Conservation (phyloP, 768 basidiomycete genomes). For the Myochromella boudieri region DNA sequence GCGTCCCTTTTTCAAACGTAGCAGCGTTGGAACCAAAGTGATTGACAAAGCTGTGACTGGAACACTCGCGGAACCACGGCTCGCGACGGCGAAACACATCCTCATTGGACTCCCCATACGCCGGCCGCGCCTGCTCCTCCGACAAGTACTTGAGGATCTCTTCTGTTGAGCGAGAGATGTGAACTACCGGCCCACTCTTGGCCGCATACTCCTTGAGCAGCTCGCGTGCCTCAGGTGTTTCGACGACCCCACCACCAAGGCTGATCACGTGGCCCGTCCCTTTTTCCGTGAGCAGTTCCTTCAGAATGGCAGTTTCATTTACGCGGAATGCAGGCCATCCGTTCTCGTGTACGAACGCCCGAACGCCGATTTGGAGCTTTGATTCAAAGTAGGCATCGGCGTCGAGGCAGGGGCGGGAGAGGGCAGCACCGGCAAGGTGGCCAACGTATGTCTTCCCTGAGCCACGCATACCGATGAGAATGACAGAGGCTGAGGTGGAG, state of each 20-base stretch:
- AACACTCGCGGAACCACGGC: conserved; percentile 85
- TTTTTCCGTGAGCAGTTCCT: conserved; percentile 62
- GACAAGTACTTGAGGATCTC: conserved; percentile 83
- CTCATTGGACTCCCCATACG: conserved; percentile 83
- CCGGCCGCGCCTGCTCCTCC: conserved; percentile 75
- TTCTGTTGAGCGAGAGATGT: conserved; percentile 76
- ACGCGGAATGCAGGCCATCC: conserved; percentile 92
- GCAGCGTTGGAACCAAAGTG: conserved; percentile 40
- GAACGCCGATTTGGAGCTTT: conserved; percentile 59
- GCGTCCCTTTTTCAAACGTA: conserved; percentile 33
- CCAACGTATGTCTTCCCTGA: conserved; percentile 94
- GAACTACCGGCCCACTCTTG: conserved; percentile 72
- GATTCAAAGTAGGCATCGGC: conserved; percentile 80
- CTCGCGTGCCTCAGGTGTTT: conserved; percentile 73
- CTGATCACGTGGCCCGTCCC: conserved; percentile 74
- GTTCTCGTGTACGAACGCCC: conserved; percentile 74
- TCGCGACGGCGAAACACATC: conserved; percentile 82
- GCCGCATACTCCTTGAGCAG: conserved; percentile 65
- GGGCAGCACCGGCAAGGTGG: conserved; percentile 65
- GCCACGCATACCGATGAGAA: conserved; percentile 78
- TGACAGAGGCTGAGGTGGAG: conserved; percentile 15
- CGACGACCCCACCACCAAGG: conserved; percentile 93
- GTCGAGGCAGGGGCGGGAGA: conserved; percentile 76
- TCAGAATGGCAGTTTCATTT: conserved; percentile 70
- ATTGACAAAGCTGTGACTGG: conserved; percentile 84